phyloP scores from a whole-genome alignment of 495 filamentous ascomycete genomes.

The Xylaria grammica region DNA sequence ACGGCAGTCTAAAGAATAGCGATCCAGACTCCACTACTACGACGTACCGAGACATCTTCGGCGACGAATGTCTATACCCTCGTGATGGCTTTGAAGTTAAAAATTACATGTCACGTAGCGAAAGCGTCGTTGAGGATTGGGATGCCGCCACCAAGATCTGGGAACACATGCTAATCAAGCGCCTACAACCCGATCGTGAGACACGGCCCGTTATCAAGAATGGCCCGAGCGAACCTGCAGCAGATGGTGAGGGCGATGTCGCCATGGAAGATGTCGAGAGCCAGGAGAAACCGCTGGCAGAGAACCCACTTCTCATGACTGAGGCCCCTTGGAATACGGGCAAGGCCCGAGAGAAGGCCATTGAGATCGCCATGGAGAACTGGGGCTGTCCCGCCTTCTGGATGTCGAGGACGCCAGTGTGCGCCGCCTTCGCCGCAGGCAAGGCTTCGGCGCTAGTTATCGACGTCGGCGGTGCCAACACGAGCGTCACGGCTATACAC shows the following conservation, averaged over 20 bases:
- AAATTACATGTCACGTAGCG: slow-evolving; percentile 82
- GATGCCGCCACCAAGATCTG: slow-evolving; percentile 87
- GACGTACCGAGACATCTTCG: slow-evolving; percentile 70
- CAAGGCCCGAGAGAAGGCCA: slow-evolving; percentile 87
- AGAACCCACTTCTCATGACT: slow-evolving; percentile 91
- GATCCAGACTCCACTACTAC: slow-evolving; percentile 54
- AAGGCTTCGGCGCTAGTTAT: slow-evolving; percentile 91
- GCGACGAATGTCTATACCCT: slow-evolving; percentile 83
- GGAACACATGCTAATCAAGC: slow-evolving; percentile 75
- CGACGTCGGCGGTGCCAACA: slow-evolving; percentile 89
- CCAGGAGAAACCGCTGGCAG: slow-evolving; percentile 77
- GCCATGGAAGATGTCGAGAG: slow-evolving; percentile 67
- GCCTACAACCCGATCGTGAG: slow-evolving; percentile 74
- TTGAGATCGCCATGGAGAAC: slow-evolving; percentile 94
- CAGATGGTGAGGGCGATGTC: slow-evolving; percentile 63
- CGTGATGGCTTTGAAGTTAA: slow-evolving; percentile 76
- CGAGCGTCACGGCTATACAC: slow-evolving; percentile 88
- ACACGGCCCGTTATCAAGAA: slow-evolving; percentile 68
- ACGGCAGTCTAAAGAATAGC: slow-evolving; percentile 62
- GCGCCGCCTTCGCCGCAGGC: slow-evolving; percentile 79
- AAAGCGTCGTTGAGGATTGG: slow-evolving; percentile 96
- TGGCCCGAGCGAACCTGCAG: slow-evolving; percentile 71
- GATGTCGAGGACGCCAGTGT: slow-evolving; percentile 65
- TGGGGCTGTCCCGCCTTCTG: slow-evolving; percentile 96
- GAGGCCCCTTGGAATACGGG: slow-evolving; percentile 90